Conservation (phyloP, 345 rosid genomes). For the Erysimum cheiranthoides region DNA sequence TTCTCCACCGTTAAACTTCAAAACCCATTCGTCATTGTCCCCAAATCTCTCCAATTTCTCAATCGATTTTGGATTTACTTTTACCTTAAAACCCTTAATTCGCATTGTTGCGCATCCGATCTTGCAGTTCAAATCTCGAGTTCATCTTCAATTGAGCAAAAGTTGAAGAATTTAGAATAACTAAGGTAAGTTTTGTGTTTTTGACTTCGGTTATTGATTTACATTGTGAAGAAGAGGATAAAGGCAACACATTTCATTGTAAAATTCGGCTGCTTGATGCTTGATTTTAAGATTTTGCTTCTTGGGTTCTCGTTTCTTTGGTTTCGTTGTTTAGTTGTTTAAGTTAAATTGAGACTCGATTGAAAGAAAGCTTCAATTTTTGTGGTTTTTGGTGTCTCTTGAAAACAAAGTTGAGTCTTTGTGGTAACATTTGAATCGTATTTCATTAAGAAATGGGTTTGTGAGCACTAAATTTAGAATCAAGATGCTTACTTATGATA, state of each 20-base stretch:
- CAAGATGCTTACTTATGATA: slow-evolving; percentile 14
- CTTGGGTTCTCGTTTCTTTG: background rate
- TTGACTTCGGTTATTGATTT: slow-evolving; percentile 30
- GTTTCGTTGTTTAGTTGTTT: background rate
- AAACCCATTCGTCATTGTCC: slow-evolving; percentile 14
- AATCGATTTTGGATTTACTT: slow-evolving; percentile 19
- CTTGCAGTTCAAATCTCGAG: slow-evolving; percentile 8
- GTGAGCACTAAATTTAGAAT: background rate
- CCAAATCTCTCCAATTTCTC: slow-evolving; percentile 19
- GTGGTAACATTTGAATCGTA: background rate
- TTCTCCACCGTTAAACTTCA: slow-evolving; percentile 7
- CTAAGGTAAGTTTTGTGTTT: slow-evolving; percentile 29
- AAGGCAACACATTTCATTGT: background rate
- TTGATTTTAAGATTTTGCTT: slow-evolving; percentile 14
- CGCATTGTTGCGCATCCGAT: slow-evolving; percentile 15
- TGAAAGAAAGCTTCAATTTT: background rate
- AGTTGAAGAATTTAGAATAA: background rate
- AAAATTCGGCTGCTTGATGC: slow-evolving; percentile 4
- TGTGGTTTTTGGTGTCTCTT: background rate
- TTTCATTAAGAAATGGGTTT: background rate
- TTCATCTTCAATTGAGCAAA: background rate
- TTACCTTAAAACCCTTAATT: background rate
- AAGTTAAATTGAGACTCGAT: background rate
- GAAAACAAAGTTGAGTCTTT: background rate
- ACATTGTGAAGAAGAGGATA: slow-evolving; percentile 16